Base-by-base conservation (phyloP, 75 land plant genomes). In the Selaginella moellendorffii region DNA sequence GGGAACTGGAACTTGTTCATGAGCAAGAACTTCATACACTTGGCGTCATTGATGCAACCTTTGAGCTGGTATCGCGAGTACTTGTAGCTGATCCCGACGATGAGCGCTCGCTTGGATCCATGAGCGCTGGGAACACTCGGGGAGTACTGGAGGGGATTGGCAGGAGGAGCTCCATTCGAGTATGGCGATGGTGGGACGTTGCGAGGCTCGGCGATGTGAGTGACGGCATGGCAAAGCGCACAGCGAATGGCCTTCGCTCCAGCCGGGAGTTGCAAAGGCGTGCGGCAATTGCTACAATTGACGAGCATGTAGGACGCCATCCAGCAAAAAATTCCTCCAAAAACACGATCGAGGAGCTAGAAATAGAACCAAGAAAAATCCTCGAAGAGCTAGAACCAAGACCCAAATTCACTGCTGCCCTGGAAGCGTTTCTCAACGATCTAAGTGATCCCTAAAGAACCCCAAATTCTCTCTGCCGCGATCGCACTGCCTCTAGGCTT, bases 21-120 rank as follows among this genome's bases (percentile, higher is more conserved):
- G 66, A 85, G 69, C 42, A 91, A 21, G 56, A 77, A 82, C 62
- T 68, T 70, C 91, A 95, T 95, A 73, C 97, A 95, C 68, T 82
- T 95, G 61, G 97, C 99, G 53, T 95, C 99, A 62, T 95, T 95
- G 31, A 89, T 52, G 61, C 88, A 86, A 9, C 99, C 99, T 67
- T 86, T 90, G 30, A 95, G 87, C 79, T 95, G 90, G 52, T 84
- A 76, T 19, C 84, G 63, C n/a, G 87, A 62, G 76, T 61, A 36
- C 29, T 28, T 61, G 74, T 95, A 95, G 31, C 87, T 81, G 24
- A 95, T 81, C 30, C 99, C 99, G 59, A 69, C 63, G 36, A 95
- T 81, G 58, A 95, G 76, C 2, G 99, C 99, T 66, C 65, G 72
- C 74, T 95, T 95, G 42, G 78, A 64, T 24, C 97, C 97, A 60